Conservation (phyloP, 345 rosid genomes). For the Pugionium cornutum region DNA sequence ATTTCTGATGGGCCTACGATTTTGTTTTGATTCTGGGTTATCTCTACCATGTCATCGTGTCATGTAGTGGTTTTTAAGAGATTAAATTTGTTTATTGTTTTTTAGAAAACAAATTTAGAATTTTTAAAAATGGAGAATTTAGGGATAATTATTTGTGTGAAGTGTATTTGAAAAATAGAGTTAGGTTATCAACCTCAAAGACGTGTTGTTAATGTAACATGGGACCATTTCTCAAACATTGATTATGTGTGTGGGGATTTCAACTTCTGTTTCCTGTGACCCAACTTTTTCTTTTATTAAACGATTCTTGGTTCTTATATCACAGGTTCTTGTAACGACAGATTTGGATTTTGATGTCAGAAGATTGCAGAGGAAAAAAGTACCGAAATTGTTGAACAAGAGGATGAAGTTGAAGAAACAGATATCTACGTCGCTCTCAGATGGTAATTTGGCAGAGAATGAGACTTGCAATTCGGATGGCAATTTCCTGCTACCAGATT, state of each 20-base stretch:
- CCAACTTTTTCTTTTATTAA: not conserved
- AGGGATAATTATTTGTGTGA: constrained; percentile 10
- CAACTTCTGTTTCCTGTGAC: constrained; percentile 31
- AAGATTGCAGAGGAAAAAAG: constrained; percentile 69
- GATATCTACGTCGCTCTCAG: not conserved
- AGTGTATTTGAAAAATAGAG: constrained; percentile 1
- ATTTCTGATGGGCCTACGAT: constrained; percentile 24
- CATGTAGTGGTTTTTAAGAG: not conserved
- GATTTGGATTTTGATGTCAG: constrained; percentile 46
- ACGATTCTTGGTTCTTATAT: constrained; percentile 16
- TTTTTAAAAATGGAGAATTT: not conserved
- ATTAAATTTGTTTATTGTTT: not conserved
- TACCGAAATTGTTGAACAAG: constrained; percentile 39
- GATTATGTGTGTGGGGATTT: constrained; percentile 23
- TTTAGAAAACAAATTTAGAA: not conserved
- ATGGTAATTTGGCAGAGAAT: constrained; percentile 9
- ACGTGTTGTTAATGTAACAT: not conserved
- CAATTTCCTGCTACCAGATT: constrained; percentile 65
- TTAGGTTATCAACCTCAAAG: constrained; percentile 31
- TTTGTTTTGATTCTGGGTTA: constrained; percentile 5
- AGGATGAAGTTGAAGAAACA: constrained; percentile 40
- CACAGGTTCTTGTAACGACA: constrained; percentile 46
- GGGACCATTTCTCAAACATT: constrained; percentile 14
- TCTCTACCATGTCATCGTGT: not conserved
- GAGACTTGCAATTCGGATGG: constrained; percentile 16